These are phyloP conservation scores for Termitomyces sp. DNA, from an alignment of 768 basidiomycete genomes.

Conservation along the genomic window DNA sequence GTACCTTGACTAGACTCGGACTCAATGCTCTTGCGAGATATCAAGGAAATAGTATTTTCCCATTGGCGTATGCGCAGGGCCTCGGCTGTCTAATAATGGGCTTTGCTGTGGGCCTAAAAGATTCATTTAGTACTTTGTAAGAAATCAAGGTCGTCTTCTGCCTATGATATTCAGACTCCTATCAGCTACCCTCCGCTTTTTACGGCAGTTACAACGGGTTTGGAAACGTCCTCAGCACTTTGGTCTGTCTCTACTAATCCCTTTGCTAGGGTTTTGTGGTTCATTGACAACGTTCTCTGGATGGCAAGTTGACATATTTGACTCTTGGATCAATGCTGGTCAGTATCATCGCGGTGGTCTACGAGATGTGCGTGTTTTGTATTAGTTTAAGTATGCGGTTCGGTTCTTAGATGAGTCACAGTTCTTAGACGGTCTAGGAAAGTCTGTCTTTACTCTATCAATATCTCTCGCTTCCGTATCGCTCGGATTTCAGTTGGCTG, in stretches of 20 bases:
- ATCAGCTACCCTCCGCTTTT: conserved; percentile 86
- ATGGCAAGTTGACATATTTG: conserved; percentile 89
- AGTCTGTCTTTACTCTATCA: conserved; percentile 72
- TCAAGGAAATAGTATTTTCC: conserved; percentile 70
- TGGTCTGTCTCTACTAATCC: background rate
- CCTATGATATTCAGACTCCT: conserved; percentile 2
- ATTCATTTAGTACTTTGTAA: conserved; percentile 70
- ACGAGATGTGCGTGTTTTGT: conserved; percentile 51
- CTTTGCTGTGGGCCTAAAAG: conserved; percentile 60
- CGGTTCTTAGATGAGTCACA: conserved; percentile 23
- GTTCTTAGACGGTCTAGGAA: conserved; percentile 84
- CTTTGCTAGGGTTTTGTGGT: conserved; percentile 81
- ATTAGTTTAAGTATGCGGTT: background rate
- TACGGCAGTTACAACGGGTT: conserved; percentile 83
- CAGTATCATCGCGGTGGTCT: conserved; percentile 56
- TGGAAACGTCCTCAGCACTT: conserved; percentile 7
- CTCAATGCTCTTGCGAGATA: conserved; percentile 70
- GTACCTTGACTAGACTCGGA: conserved; percentile 79
- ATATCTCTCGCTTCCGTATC: conserved; percentile 71
- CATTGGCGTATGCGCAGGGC: conserved; percentile 80
- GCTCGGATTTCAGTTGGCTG: conserved; percentile 65
- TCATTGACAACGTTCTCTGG: conserved; percentile 95
- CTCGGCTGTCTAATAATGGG: conserved; percentile 94
- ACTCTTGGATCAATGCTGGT: conserved; percentile 73
- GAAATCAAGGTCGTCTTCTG: conserved; percentile 18